Percentiles rank a stretch among this genome's conserved stretches.
Evolutionary conservation across 768 basidiomycete species (phyloP).

Genomic region (Suillus plorans): DNA sequence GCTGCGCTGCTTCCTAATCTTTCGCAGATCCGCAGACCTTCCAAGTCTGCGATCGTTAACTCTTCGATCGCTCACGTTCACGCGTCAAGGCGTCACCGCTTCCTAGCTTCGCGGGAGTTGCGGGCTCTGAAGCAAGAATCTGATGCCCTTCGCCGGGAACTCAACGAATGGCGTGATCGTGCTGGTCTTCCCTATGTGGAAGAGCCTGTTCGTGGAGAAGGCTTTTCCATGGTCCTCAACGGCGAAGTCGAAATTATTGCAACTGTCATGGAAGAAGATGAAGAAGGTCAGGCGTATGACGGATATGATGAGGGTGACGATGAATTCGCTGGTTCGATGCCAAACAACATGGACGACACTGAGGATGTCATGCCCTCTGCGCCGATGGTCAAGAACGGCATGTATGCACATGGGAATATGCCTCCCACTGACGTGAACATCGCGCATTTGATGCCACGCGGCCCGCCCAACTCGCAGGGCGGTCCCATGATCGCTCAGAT

Average conservation of each 20-base stretch:
- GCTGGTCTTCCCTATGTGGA: slow-evolving; percentile 70
- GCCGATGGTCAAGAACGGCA: slow-evolving; percentile 35
- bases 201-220: slow-evolving; percentile 71
- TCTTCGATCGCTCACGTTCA: slow-evolving; percentile 89
- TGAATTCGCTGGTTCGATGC: slow-evolving; percentile 30
- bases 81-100: slow-evolving; percentile 76
- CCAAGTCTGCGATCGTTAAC: slow-evolving; percentile 96
- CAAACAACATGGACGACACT: slow-evolving; percentile 27
- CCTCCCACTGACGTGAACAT: slow-evolving; percentile 28
- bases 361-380: slow-evolving; percentile 31
- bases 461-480: slow-evolving; percentile 25
- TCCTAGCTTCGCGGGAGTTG: slow-evolving; percentile 80
- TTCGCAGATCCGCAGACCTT: slow-evolving; percentile 87
- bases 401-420: slow-evolving; percentile 35
- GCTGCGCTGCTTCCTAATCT: slow-evolving; percentile 90
- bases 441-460: slow-evolving; percentile 24
- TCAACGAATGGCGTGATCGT: slow-evolving; percentile 91
- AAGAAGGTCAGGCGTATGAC: slow-evolving; percentile 41
- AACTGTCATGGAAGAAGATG: slow-evolving; percentile 53
- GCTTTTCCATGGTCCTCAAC: slow-evolving; percentile 65
- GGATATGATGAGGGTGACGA: slow-evolving; percentile 44
- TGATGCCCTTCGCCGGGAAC: slow-evolving; percentile 83
- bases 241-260: slow-evolving; percentile 71
- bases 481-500: slow-evolving; percentile 48
- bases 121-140: slow-evolving; percentile 77